These are phyloP conservation scores for Quercus tomentella DNA, from an alignment of 331 rosid species.

Conservation along the genomic window DNA sequence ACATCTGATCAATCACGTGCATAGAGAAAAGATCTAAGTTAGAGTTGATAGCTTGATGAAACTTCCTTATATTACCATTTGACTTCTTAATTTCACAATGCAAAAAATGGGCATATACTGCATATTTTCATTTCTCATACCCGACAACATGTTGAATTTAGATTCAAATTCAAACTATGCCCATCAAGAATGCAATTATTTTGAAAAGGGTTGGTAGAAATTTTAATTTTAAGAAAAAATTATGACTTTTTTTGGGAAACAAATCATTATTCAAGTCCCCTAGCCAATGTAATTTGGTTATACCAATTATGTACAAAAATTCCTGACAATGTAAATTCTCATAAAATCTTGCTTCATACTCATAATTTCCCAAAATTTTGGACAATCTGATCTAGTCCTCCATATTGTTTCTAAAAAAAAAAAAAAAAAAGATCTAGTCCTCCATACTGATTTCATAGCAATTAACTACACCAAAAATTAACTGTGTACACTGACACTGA, in stretches of 20 bases:
- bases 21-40: slow-evolving; percentile 19
- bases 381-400: not conserved
- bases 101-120: not conserved
- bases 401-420: too few relatives aligned
- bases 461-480: not conserved
- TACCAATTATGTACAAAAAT: not conserved
- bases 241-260: not conserved
- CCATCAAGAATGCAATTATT: not conserved
- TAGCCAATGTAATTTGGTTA: not conserved
- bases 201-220: not conserved
- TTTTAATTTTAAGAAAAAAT: not conserved
- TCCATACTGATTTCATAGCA: not conserved
- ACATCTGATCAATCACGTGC: slow-evolving; percentile 61
- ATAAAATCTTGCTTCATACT: not conserved
- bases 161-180: not conserved
- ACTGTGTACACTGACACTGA: not conserved
- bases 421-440: not conserved
- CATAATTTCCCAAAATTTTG: not conserved
- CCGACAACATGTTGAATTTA: not conserved
- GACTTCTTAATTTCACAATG: slow-evolving; percentile 4
- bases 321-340: not conserved
- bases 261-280: not conserved
- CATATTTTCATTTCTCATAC: not conserved
- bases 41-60: not conserved
- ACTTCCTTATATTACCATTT: not conserved